phyloP scores from a whole-genome alignment of 768 basidiomycete genomes.

The Naganishia onofrii region DNA sequence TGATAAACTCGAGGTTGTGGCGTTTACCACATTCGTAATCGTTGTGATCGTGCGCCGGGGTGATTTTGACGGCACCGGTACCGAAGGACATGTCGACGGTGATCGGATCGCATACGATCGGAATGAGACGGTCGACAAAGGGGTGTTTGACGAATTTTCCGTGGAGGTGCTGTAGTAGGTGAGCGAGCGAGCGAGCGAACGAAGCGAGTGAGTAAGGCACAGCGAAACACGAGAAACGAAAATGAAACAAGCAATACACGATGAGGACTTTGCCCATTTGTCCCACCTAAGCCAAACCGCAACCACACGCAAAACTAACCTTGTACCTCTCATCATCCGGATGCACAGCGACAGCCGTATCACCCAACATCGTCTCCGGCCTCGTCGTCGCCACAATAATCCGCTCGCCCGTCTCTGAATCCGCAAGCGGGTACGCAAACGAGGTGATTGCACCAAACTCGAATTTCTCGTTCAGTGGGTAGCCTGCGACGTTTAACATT shows the following conservation, averaged over 20 bases:
- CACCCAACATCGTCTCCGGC: constrained; percentile 97
- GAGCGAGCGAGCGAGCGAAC: too few species aligned
- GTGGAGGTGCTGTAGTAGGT: constrained; percentile 87
- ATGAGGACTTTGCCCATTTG: background rate
- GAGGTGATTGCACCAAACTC: constrained; percentile 95
- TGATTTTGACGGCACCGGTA: constrained; percentile 98
- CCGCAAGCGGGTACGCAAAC: constrained; percentile 90
- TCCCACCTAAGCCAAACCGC: background rate
- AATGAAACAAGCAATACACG: too few species aligned
- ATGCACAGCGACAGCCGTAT: constrained; percentile 94
- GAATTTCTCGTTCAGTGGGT: constrained; percentile 86
- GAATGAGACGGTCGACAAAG: constrained; percentile 78
- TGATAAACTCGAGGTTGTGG: constrained; percentile 86
- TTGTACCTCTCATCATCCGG: constrained; percentile 87
- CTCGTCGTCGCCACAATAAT: constrained; percentile 95
- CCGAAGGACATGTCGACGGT: constrained; percentile 90
- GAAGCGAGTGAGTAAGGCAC: too few species aligned
- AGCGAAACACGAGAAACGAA: too few species aligned
- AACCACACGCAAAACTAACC: constrained; percentile 52
- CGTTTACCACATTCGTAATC: constrained; percentile 91
- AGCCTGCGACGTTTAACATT: constrained; percentile 84
- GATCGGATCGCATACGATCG: constrained; percentile 80
- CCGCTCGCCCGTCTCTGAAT: constrained; percentile 69
- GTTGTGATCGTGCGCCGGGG: constrained; percentile 94
- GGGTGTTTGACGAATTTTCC: constrained; percentile 90